Base-by-base conservation (phyloP, 169 alveolate genomes). In the Theileria sp. region DNA sequence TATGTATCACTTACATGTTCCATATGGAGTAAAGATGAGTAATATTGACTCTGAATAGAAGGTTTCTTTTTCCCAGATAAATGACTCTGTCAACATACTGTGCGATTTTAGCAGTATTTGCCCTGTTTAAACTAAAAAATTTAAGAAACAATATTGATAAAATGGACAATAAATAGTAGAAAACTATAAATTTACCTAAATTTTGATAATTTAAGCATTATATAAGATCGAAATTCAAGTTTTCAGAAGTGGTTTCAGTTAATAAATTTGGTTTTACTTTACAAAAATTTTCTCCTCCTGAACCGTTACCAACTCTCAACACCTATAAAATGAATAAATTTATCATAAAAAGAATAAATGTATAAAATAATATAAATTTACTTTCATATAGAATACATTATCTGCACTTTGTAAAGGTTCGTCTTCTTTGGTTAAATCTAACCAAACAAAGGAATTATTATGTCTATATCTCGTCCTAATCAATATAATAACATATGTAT, bases 41-140 rank as follows among this genome's bases (percentile, higher is more conserved):
- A 21, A 84, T 50, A 23, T 76, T 74, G 17, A 84, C 90, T 23
- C 86, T 58, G 71, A 84, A 84, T 9, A 84, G 87, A 73, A 84
- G 69, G 65, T 84, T 84, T 80, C 79, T 77, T 26, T 70, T 64
- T 17, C 90, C 90, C 32, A 77, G 75, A 23, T 84, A 86, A 7
- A 79, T 79, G 61, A 84, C 86, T 86, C 51, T 84, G 26, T 82
- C 88, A 21, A 77, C 86, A 69, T 82, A 82, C 67, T 82, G 83
- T 75, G 84, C 72, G 60, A 82, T 72, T 58, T 75, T 82, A 8
- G 49, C 70, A 9, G 75, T 66, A n/a, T 72, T 78, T 50, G 76
- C 54, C 54, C 74, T 80, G 72, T 73, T 80, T 32, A 80, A 80
- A 71, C 87, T 80, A 32, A 54, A 50, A 12, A 17, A 38, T 25